Evolutionary conservation across 495 filamentous ascomycete species (phyloP).

Genomic region (Oleoguttula mirabilis): DNA sequence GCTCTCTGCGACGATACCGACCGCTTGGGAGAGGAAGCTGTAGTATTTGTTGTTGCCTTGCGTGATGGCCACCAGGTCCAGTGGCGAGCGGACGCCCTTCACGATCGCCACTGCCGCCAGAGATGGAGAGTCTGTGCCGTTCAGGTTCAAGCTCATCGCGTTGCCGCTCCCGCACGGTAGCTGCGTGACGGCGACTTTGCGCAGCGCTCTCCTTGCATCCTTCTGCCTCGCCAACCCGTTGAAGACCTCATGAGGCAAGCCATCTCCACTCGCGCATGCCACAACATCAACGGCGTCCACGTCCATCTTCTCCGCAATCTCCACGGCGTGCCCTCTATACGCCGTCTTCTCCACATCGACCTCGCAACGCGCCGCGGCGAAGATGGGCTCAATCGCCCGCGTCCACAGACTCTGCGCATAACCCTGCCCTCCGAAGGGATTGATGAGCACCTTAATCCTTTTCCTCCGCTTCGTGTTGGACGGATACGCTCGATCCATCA

Average conservation of each 20-base stretch:
- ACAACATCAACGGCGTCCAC: slow-evolving; percentile 69
- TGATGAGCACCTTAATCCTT: slow-evolving; percentile 76
- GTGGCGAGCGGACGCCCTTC: slow-evolving; percentile 67
- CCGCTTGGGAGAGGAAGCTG: slow-evolving; percentile 82
- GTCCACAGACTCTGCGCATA: slow-evolving; percentile 61
- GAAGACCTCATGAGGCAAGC: slow-evolving; percentile 84
- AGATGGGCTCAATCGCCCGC: slow-evolving; percentile 65
- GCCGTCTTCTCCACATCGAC: slow-evolving; percentile 65
- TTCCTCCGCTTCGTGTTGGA: slow-evolving; percentile 50
- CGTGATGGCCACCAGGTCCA: slow-evolving; percentile 81
- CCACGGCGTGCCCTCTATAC: slow-evolving; percentile 62
- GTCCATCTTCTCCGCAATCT: slow-evolving; percentile 69
- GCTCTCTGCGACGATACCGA: slow-evolving; percentile 79
- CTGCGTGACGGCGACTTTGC: slow-evolving; percentile 72
- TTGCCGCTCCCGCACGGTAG: slow-evolving; percentile 90
- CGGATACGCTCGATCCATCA: slow-evolving; percentile 63
- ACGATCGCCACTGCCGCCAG: slow-evolving; percentile 69
- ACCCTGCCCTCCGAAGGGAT: slow-evolving; percentile 81
- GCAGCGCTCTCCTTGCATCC: slow-evolving; percentile 62
- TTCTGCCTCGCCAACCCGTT: slow-evolving; percentile 71
- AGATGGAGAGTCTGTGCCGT: slow-evolving; percentile 64
- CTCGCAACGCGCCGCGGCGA: slow-evolving; percentile 68
- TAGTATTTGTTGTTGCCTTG: slow-evolving; percentile 60
- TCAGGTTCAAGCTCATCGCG: slow-evolving; percentile 81
- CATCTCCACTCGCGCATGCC: slow-evolving; percentile 84